phyloP scores from a whole-genome alignment of 768 basidiomycete species.

The Phylloporus sp. region DNA sequence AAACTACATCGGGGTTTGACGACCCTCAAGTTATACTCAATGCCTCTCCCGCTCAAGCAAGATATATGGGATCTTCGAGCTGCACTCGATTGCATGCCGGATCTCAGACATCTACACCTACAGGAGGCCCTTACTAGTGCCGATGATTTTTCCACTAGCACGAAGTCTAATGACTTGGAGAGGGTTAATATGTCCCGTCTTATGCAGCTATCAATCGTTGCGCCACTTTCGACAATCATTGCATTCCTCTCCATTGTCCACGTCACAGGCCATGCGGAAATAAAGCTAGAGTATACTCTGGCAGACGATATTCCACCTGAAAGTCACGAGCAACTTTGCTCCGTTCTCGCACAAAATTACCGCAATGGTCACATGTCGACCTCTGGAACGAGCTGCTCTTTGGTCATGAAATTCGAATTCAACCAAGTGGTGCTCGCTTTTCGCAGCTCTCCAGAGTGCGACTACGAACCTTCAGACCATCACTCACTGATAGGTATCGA shows the following conservation, averaged over 20 bases:
- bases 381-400: not conserved
- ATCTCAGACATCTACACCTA: no score
- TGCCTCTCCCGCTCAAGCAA: no score
- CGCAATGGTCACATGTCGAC: not conserved
- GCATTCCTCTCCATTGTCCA: slow-evolving; percentile 4
- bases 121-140: slow-evolving; percentile 24
- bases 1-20: no score
- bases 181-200: slow-evolving; percentile 1
- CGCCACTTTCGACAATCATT: slow-evolving; percentile 2
- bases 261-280: not conserved
- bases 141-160: not conserved
- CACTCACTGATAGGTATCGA: no score
- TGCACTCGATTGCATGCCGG: no score
- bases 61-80: no score
- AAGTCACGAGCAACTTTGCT: not conserved
- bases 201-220: not conserved
- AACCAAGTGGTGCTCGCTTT: not conserved
- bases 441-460: no score
- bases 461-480: no score
- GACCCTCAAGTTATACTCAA: no score
- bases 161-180: no score
- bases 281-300: not conserved
- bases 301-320: not conserved
- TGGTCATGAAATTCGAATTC: no score
- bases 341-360: not conserved